These are phyloP conservation scores for Mortierella sp. DNA, from an alignment of 371 early-diverging fungal species.

Conservation along the genomic window DNA sequence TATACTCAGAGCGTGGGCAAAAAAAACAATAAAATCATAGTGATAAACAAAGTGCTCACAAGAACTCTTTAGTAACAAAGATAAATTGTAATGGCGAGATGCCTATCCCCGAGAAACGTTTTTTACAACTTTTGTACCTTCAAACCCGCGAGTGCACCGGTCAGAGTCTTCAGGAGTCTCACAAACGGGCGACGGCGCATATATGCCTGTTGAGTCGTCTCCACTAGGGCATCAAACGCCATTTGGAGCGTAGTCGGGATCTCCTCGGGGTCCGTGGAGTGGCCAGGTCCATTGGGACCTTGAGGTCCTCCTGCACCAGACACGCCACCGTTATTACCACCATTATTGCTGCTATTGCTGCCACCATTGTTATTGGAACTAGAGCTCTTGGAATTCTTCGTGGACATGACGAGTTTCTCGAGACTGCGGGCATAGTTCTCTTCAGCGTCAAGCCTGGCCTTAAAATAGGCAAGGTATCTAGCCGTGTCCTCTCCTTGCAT, in stretches of 20 bases:
- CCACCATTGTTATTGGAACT: not conserved
- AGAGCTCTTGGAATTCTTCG: conserved; percentile 20
- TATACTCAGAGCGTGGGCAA: conserved; percentile 6
- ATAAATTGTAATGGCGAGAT: too few species aligned
- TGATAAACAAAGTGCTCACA: conserved; percentile 1
- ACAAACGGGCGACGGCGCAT: conserved; percentile 28
- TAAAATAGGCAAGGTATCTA: conserved; percentile 43
- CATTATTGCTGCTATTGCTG: conserved; percentile 3
- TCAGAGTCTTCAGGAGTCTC: conserved; percentile 19
- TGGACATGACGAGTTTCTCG: conserved; percentile 27
- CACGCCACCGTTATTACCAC: not conserved
- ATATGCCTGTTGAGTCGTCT: conserved; percentile 24
- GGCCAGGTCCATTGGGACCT: conserved; percentile 5
- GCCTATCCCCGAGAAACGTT: too few species aligned
- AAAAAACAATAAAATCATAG: not conserved
- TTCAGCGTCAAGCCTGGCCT: conserved; percentile 43
- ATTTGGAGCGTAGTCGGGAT: conserved; percentile 46
- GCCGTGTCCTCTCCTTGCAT: conserved; percentile 52
- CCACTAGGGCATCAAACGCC: conserved; percentile 36
- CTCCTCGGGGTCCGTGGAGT: conserved; percentile 40
- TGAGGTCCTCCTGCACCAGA: conserved; percentile 1
- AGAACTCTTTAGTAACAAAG: too few species aligned
- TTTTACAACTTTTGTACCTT: too few species aligned
- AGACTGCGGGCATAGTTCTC: conserved; percentile 41
- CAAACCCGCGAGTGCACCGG: conserved; percentile 24